Evolutionary conservation across 495 filamentous ascomycete genomes (phyloP), one percentile per base, ranked within the genome.

Genomic region (Trichoderma parareesei): DNA sequence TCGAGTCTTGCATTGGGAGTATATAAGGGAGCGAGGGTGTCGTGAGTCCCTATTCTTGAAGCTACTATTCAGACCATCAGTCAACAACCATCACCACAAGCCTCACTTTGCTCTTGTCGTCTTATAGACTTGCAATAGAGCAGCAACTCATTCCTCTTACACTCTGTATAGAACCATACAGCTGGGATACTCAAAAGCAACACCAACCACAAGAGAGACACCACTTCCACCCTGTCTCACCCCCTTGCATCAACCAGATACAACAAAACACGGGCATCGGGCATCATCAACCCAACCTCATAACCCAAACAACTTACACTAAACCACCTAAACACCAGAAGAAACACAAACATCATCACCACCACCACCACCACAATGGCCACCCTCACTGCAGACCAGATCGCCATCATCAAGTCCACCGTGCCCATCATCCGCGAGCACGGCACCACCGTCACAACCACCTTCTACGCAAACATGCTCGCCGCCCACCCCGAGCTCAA

Each of bases 391-490:
- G 67, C 71, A 7, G 68, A 70, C 5, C 79, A 82, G 67, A 75
- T 82, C 62, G 74, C 75, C 67, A 81, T 81, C 70, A 80, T 87
- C 73, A 85, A 85, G 68, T 70, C 84, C 59, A 87, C 84, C 18
- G 84, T 77, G 35, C 84, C 86, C 7, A 81, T 90, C 13, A 79
- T 91, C 18, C 79, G 82, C 49, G 79, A 85, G 64, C 83, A 91
- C 72, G 89, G 89, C 72, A 73, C 73, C 20, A 77, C 80, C 57
- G 90, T 91, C 74, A 90, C 88, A 18, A 78, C 75, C 9, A 69
- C 80, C 63, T 90, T 92, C 78, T 92, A 92, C 74, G 72, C 79
- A 38, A 86, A 87, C 75, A 76, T 92, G 76, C 78, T 92, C 16
- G 66, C 42, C 18, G 86, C 82, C 2, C 76, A 87, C 68, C 87